Conservation (phyloP, 495 filamentous ascomycete genomes). For the Aspergillus nanangensis region DNA sequence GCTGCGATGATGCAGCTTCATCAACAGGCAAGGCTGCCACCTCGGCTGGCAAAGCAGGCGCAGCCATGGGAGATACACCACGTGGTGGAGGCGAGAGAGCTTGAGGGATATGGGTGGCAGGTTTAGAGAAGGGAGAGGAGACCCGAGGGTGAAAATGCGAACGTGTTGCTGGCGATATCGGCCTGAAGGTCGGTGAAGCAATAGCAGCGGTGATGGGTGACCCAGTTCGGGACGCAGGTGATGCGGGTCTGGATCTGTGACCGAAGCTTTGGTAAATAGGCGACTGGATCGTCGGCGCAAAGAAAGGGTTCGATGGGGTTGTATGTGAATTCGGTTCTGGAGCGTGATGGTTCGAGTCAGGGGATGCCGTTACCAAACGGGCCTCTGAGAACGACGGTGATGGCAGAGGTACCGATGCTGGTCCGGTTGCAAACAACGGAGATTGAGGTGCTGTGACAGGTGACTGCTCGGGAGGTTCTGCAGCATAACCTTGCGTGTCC, state of each 20-base stretch:
- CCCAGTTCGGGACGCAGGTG: slow-evolving; percentile 8
- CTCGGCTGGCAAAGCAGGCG: background rate
- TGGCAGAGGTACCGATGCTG: slow-evolving; percentile 18
- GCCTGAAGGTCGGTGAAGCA: slow-evolving; percentile 7
- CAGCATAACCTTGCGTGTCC: no score
- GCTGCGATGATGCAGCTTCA: background rate
- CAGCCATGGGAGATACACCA: background rate
- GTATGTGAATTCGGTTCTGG: slow-evolving; percentile 4
- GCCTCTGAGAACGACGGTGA: slow-evolving; percentile 23
- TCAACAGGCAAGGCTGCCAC: background rate
- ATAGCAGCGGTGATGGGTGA: slow-evolving; percentile 11
- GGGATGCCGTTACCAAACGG: slow-evolving; percentile 6
- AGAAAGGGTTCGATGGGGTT: slow-evolving; percentile 3
- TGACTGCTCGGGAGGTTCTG: slow-evolving; percentile 13
- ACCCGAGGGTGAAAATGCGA: background rate
- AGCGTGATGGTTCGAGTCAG: slow-evolving; percentile 3
- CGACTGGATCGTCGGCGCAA: slow-evolving; percentile 1
- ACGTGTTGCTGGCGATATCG: slow-evolving; percentile 1
- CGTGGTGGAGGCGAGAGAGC: background rate
- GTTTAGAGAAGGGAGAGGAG: slow-evolving; percentile 4
- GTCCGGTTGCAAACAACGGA: slow-evolving; percentile 7
- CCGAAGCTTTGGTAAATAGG: background rate
- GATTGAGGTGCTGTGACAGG: slow-evolving; percentile 21
- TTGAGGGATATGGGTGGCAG: background rate
- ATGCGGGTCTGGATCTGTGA: slow-evolving; percentile 1